phyloP scores from a whole-genome alignment of 2,329 filamentous ascomycete genomes.

The Didymella glomerata region DNA sequence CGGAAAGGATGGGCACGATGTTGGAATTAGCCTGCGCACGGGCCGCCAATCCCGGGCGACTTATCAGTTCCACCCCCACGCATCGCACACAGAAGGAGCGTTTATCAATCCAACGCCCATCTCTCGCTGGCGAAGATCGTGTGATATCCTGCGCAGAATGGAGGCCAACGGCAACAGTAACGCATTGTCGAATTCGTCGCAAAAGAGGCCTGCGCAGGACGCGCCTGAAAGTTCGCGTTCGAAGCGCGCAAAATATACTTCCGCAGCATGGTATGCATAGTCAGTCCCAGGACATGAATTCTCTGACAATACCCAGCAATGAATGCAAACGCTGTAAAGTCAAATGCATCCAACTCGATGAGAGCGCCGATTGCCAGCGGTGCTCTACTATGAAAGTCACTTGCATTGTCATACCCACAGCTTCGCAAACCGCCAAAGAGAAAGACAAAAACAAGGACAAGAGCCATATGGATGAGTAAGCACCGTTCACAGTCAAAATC shows the following conservation, averaged over 20 bases:
- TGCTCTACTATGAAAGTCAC: conserved; percentile 22
- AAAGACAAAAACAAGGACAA: conserved; percentile 18
- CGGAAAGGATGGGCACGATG: background rate
- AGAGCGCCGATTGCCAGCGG: conserved; percentile 27
- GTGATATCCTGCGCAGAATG: background rate
- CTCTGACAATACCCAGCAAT: conserved; percentile 24
- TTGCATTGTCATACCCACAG: conserved; percentile 26
- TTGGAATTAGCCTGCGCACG: background rate
- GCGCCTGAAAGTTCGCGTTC: conserved; percentile 19
- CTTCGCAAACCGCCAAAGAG: conserved; percentile 24
- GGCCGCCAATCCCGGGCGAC: background rate
- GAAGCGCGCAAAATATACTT: conserved; percentile 35
- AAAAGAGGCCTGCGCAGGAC: conserved; percentile 26
- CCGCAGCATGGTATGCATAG: conserved; percentile 26
- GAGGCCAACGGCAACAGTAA: background rate
- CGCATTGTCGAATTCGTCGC: conserved; percentile 19
- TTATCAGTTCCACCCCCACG: conserved; percentile 1
- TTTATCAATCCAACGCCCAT: background rate
- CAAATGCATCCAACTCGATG: conserved; percentile 26
- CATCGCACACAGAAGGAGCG: background rate
- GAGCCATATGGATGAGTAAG: conserved; percentile 18
- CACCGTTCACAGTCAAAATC: background rate
- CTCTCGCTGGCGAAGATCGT: conserved; percentile 1
- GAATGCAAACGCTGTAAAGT: conserved; percentile 33
- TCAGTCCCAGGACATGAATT: background rate